Evolutionary conservation across 2,329 filamentous ascomycete genomes (phyloP), one percentile per base, ranked within the genome.

Genomic region (Pseudofabraea citricarpa): DNA sequence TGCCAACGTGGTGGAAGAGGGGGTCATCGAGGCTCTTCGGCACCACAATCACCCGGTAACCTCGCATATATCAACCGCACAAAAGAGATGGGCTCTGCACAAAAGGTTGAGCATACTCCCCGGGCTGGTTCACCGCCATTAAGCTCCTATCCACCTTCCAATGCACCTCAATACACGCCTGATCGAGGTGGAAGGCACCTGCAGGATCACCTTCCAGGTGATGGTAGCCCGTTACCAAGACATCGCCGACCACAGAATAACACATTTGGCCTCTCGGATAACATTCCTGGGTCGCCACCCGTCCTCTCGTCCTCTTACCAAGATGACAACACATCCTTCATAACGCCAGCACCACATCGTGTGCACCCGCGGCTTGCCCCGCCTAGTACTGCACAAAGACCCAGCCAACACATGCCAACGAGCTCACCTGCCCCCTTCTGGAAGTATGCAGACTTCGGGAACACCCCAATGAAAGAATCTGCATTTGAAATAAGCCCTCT

Each of bases 361-460:
- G 81, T 88, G 47, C 80, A 87, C 49, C 87, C 87, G 22, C 79
- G 78, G 53, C 74, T 91, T 31, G 86, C 84, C 1, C 88, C 88
- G 22, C 87, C 87, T 0, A 90, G 85, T 56, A 91, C 87, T 5
- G 81, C 85, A 5, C 85, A 90, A 59, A 74, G 87, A 43, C 88
- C 88, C 8, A 90, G 85, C 58, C 85, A 90, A 57, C 87, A 89
- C 62, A 89, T 91, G 77, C 86, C 87, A 24, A 90, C 88, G 36
- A 89, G 84, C 54, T 90, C 85, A 23, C 88, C 88, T 0, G 88
- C 88, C 1, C 87, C 87, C 0, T 93, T 94, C 64, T 94, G 88
- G 88, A 90, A 87, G 62, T 93, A 87, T 63, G 82, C 85, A 31
- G 85, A 90, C 52, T 77, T 88, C 46, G 77, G 79, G 20, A 87